Conservation (phyloP, 2,329 filamentous ascomycete genomes). For the Didymella exigua region DNA sequence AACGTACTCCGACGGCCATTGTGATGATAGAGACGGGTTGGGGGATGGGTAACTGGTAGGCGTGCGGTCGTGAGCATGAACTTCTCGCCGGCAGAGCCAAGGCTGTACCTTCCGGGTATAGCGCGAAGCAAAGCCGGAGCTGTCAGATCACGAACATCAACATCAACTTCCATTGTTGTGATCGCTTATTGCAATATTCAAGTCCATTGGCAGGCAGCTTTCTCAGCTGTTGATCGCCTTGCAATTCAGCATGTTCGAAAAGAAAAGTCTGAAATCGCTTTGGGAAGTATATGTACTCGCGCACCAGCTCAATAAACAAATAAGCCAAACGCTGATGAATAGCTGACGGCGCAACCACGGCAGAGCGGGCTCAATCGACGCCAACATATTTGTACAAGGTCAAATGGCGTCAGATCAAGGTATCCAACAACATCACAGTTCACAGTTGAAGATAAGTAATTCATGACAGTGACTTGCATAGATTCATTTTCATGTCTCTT, state of each 20-base stretch:
- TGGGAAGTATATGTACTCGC: no score
- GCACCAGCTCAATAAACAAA: background rate
- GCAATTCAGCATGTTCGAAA: no score
- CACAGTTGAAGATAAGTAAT: background rate
- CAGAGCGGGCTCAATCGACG: background rate
- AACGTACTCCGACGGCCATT: slow-evolving; percentile 54
- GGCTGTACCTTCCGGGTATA: background rate
- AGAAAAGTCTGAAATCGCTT: no score
- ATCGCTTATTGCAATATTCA: no score
- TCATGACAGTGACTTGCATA: slow-evolving; percentile 17
- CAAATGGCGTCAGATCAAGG: no score
- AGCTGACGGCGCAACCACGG: background rate
- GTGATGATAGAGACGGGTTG: slow-evolving; percentile 48
- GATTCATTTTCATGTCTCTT: slow-evolving; percentile 39
- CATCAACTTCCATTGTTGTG: background rate
- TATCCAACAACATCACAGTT: background rate
- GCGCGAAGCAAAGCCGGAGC: slow-evolving; percentile 8
- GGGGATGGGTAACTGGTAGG: slow-evolving; percentile 26
- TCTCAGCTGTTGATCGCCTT: no score
- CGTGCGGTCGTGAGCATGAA: slow-evolving; percentile 17
- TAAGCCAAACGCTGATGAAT: background rate
- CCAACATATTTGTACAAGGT: background rate
- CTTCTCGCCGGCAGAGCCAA: slow-evolving; percentile 10
- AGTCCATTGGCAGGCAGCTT: no score
- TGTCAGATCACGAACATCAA: background rate